These are phyloP conservation scores for Volvox reticuliferus DNA, from an alignment of 139 green algal genomes.

Conservation along the genomic window DNA sequence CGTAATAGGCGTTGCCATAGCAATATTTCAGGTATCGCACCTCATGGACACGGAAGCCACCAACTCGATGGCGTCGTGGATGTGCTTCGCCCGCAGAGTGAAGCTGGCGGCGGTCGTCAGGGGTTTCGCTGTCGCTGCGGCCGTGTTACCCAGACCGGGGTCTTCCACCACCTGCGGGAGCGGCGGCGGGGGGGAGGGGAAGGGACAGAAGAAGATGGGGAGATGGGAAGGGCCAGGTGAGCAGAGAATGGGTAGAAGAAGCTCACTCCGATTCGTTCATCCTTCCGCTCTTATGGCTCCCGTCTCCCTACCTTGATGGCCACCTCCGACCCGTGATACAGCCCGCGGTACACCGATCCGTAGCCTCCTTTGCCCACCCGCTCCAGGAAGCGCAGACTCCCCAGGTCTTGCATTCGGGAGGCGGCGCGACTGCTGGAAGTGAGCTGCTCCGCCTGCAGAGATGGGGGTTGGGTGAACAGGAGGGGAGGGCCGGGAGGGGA, in stretches of 20 bases:
- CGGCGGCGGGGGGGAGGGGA: not conserved
- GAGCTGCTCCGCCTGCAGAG: constrained; percentile 14
- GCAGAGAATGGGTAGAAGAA: not conserved
- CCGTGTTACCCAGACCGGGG: not conserved
- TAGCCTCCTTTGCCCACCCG: constrained; percentile 76
- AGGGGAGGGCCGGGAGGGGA: not conserved
- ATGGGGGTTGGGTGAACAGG: too few relatives aligned
- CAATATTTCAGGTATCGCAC: not conserved
- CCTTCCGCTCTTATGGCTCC: not conserved
- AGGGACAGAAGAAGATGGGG: not conserved
- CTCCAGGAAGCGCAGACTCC: constrained; percentile 16
- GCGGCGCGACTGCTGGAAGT: not conserved
- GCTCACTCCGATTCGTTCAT: not conserved
- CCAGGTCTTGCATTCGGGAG: constrained; percentile 23
- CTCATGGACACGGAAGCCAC: constrained; percentile 25
- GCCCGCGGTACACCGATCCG: constrained; percentile 72
- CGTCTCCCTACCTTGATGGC: constrained; percentile 77
- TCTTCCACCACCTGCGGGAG: constrained; percentile 31
- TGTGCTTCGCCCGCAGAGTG: constrained; percentile 26
- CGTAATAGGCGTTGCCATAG: too few relatives aligned
- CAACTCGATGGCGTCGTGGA: constrained; percentile 46
- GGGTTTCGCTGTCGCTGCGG: not conserved
- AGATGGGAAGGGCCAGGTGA: not conserved
- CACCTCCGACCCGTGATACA: constrained; percentile 80
- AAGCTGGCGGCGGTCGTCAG: not conserved